Conservation (phyloP, 495 filamentous ascomycete species). For the Acidiella bohemica region DNA sequence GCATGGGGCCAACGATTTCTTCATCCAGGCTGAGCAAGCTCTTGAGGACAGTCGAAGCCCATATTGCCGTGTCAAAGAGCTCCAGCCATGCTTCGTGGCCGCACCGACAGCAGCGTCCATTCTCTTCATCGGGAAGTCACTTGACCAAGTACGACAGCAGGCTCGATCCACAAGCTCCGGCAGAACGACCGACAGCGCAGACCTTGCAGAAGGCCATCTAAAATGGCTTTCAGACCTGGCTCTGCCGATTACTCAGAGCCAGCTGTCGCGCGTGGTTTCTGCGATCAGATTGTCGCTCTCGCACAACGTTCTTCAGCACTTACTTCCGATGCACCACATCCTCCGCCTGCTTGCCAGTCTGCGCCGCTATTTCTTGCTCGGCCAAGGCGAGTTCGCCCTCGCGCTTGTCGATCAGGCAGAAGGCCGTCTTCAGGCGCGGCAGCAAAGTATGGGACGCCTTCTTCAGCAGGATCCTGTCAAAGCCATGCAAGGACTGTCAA, state of each 20-base stretch:
- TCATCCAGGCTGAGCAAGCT: conserved; percentile 42
- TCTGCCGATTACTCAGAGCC: conserved; percentile 58
- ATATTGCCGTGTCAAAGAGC: conserved; percentile 4
- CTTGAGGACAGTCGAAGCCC: conserved; percentile 13
- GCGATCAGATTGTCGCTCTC: conserved; percentile 70
- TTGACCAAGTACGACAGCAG: conserved; percentile 57
- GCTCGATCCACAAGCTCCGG: conserved; percentile 12
- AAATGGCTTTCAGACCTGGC: conserved; percentile 52
- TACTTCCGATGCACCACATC: conserved; percentile 64
- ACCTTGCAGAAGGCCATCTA: conserved; percentile 60
- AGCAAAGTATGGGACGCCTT: conserved; percentile 23
- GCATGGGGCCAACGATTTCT: conserved; percentile 67
- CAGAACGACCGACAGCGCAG: background rate
- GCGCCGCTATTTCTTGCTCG: conserved; percentile 74
- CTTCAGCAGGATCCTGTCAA: conserved; percentile 19
- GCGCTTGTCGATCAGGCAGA: conserved; percentile 75
- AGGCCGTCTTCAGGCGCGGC: conserved; percentile 36
- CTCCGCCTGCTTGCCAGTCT: conserved; percentile 64
- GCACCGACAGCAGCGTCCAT: conserved; percentile 63
- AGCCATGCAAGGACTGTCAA: conserved; percentile 43
- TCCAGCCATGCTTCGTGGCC: conserved; percentile 70
- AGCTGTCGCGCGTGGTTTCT: conserved; percentile 55
- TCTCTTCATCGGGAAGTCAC: conserved; percentile 76
- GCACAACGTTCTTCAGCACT: conserved; percentile 61
- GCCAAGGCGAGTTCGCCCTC: conserved; percentile 80